A percentile compares a stretch with the other conserved stretches of the same genome.
Conservation (phyloP, 2,329 filamentous ascomycete species). For the Orbilia brochopaga region DNA sequence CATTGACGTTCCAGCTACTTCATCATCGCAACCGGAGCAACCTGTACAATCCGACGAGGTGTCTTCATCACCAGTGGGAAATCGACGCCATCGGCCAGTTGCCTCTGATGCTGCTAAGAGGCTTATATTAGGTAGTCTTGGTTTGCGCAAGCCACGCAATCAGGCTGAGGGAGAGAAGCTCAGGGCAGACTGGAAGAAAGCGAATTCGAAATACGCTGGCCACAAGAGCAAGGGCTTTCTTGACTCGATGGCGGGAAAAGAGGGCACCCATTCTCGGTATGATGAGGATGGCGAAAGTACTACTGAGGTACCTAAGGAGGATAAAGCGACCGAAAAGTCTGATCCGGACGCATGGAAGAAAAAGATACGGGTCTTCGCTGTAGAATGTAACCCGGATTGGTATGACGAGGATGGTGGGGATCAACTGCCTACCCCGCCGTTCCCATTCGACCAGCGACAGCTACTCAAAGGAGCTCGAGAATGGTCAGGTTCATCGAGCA, state of each 20-base stretch:
- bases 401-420: slow-evolving; percentile 27
- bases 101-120: slow-evolving; percentile 35
- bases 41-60: not conserved
- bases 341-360: slow-evolving; percentile 51
- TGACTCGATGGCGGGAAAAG: slow-evolving; percentile 36
- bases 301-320: slow-evolving; percentile 21
- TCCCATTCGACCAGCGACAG: slow-evolving; percentile 53
- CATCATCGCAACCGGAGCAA: slow-evolving; percentile 10
- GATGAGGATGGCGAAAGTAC: slow-evolving; percentile 49
- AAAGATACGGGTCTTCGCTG: slow-evolving; percentile 53
- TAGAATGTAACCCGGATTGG: slow-evolving; percentile 53
- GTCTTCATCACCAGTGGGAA: slow-evolving; percentile 11
- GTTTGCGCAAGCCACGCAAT: slow-evolving; percentile 35
- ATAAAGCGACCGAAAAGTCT: slow-evolving; percentile 5
- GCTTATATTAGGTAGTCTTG: slow-evolving; percentile 25
- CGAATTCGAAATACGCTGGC: slow-evolving; percentile 35
- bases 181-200: slow-evolving; percentile 36
- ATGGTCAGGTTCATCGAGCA: slow-evolving; percentile 32
- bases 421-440: slow-evolving; percentile 50
- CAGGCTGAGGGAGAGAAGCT: slow-evolving; percentile 38
- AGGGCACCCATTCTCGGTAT: slow-evolving; percentile 43
- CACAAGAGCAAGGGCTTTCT: slow-evolving; percentile 49
- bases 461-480: slow-evolving; percentile 4
- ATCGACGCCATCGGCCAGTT: slow-evolving; percentile 14
- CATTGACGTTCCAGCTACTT: slow-evolving; percentile 20